A percentile compares a stretch with the other conserved stretches of the same genome.
Conservation (phyloP, 345 rosid species). For the Lepidium didymum region DNA sequence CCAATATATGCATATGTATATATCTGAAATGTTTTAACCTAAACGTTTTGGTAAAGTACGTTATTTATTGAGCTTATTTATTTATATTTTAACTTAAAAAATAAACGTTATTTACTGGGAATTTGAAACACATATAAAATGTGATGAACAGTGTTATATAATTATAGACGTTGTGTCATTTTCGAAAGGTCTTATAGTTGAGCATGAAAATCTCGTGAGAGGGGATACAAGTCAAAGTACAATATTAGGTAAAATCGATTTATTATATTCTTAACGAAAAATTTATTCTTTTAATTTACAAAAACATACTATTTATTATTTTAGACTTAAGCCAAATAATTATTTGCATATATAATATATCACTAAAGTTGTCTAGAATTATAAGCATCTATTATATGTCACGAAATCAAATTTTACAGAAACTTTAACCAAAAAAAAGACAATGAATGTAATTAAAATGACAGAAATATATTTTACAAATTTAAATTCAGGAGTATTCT, state of each 20-base stretch:
- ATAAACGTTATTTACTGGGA: background rate
- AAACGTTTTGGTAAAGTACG: background rate
- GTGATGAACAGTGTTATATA: background rate
- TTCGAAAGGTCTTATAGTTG: background rate
- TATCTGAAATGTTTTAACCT: too few relatives aligned
- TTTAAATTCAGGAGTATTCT: background rate
- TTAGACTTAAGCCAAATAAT: background rate
- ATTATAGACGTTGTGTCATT: background rate
- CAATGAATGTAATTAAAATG: background rate
- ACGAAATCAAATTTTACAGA: background rate
- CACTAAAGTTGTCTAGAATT: background rate
- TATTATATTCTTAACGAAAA: too few relatives aligned
- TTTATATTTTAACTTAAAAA: too few relatives aligned
- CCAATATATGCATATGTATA: too few relatives aligned
- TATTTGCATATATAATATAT: background rate
- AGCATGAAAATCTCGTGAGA: background rate
- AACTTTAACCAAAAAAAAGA: background rate
- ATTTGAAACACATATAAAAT: background rate
- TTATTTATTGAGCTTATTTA: background rate
- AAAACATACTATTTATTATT: too few relatives aligned
- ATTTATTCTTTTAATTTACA: too few relatives aligned
- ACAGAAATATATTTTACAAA: background rate
- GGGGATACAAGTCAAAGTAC: background rate
- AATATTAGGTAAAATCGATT: too few relatives aligned
- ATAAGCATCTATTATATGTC: background rate